Evolutionary conservation across 2,329 filamentous ascomycete species (phyloP).

Genomic region (Cladosporium sp.): DNA sequence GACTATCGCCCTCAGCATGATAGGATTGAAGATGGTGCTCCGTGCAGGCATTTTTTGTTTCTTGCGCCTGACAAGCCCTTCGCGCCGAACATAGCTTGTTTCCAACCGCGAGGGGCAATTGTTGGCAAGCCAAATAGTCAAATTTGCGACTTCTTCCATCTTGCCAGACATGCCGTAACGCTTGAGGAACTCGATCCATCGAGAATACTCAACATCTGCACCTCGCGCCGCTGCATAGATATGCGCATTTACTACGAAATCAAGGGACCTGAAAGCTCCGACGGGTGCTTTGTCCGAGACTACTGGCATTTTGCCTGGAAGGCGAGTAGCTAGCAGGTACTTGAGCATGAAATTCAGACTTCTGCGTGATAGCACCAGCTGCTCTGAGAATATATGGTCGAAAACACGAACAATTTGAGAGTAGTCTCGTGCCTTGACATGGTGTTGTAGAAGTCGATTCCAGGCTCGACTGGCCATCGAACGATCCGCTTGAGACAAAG

Average conservation of each 20-base stretch:
- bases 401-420: conserved; percentile 32
- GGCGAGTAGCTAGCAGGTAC: conserved; percentile 36
- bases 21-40: conserved; percentile 21
- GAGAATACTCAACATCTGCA: conserved; percentile 37
- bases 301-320: conserved; percentile 32
- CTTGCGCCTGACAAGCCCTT: neutral
- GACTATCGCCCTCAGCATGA: conserved; percentile 29
- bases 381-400: conserved; percentile 47
- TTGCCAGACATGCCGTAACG: conserved; percentile 54
- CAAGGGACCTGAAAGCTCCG: conserved; percentile 25
- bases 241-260: conserved; percentile 44
- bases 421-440: conserved; percentile 28
- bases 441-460: conserved; percentile 45
- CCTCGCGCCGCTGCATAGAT: conserved; percentile 32
- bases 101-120: neutral
- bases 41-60: neutral
- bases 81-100: too few species aligned
- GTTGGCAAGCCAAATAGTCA: conserved; percentile 48
- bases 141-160: conserved; percentile 47
- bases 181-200: conserved; percentile 56
- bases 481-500: conserved; percentile 34
- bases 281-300: conserved; percentile 1
- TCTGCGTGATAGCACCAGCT: conserved; percentile 37
- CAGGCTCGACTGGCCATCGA: conserved; percentile 35
- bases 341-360: conserved; percentile 43